Conservation (phyloP, 2,329 filamentous ascomycete species). For the Myriosclerotinia scirpicola region DNA sequence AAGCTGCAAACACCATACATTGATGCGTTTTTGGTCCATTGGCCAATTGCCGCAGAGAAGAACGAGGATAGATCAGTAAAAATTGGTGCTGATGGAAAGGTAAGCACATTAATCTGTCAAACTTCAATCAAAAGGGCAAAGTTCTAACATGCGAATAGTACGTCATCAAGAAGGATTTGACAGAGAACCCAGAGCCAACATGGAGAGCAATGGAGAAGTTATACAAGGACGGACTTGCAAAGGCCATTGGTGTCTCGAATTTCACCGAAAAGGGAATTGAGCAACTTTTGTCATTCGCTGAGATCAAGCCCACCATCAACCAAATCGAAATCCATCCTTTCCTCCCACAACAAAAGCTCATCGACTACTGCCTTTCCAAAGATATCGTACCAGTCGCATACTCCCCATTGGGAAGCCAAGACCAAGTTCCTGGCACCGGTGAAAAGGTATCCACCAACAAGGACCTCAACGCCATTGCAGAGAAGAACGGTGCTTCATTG, state of each 20-base stretch:
- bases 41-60: conserved; percentile 77
- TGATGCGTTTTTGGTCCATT: conserved; percentile 80
- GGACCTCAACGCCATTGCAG: conserved; percentile 61
- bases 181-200: conserved; percentile 63
- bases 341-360: conserved; percentile 67
- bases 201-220: conserved; percentile 76
- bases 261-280: conserved; percentile 56
- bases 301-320: conserved; percentile 52
- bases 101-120: conserved; percentile 30
- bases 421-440: conserved; percentile 63
- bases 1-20: conserved; percentile 75
- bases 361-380: conserved; percentile 65
- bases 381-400: conserved; percentile 74
- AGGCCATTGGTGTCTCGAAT: conserved; percentile 61
- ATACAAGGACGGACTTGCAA: conserved; percentile 57
- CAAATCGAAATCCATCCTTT: conserved; percentile 74
- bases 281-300: conserved; percentile 50
- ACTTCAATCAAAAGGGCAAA: neutral
- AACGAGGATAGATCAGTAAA: conserved; percentile 62
- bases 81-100: conserved; percentile 53
- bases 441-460: conserved; percentile 65
- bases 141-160: conserved; percentile 45
- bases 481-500: conserved; percentile 60
- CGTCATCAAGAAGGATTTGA: conserved; percentile 63
- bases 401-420: conserved; percentile 63